Evolutionary conservation across 352 stramenopile species (phyloP).

Genomic region (Phytophthora sp.): DNA sequence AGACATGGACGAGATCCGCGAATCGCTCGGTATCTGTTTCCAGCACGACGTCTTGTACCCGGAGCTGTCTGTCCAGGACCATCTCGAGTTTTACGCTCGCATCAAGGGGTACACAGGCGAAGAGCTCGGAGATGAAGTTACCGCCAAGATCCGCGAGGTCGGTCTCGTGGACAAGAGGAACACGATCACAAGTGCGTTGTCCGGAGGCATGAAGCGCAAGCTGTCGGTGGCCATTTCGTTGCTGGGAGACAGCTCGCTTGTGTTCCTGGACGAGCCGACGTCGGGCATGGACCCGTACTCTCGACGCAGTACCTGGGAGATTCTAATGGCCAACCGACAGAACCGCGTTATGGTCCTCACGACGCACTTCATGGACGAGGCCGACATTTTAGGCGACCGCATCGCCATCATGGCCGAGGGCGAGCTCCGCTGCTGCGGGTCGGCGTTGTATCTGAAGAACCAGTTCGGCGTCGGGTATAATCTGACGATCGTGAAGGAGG

Average conservation of each 20-base stretch:
- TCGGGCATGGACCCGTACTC: conserved; percentile 95
- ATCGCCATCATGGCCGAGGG: conserved; percentile 87
- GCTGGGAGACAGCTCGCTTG: conserved; percentile 78
- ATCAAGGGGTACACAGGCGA: conserved; percentile 64
- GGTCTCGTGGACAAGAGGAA: conserved; percentile 61
- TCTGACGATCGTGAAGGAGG: conserved; percentile 64
- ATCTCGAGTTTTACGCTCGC: conserved; percentile 70
- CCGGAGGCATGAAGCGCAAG: conserved; percentile 91
- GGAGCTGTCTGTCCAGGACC: conserved; percentile 78
- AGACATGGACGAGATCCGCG: conserved; percentile 73
- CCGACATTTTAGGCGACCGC: conserved; percentile 81
- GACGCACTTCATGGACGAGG: conserved; percentile 96
- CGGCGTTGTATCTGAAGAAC: conserved; percentile 79
- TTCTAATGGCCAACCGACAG: conserved; percentile 58
- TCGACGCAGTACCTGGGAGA: conserved; percentile 91
- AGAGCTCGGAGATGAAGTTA: conserved; percentile 41
- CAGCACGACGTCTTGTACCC: conserved; percentile 85
- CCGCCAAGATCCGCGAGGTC: conserved; percentile 55
- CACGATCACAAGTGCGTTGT: conserved; percentile 56
- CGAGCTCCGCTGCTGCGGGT: conserved; percentile 52
- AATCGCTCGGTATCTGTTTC: conserved; percentile 70
- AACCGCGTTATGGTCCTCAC: conserved; percentile 85
- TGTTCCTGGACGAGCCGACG: conserved; percentile 92
- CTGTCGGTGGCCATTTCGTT: conserved; percentile 88
- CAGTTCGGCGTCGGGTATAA: conserved; percentile 70